Base-by-base conservation (phyloP, 2,329 filamentous ascomycete genomes). In the Dactylellina parvicollis region DNA sequence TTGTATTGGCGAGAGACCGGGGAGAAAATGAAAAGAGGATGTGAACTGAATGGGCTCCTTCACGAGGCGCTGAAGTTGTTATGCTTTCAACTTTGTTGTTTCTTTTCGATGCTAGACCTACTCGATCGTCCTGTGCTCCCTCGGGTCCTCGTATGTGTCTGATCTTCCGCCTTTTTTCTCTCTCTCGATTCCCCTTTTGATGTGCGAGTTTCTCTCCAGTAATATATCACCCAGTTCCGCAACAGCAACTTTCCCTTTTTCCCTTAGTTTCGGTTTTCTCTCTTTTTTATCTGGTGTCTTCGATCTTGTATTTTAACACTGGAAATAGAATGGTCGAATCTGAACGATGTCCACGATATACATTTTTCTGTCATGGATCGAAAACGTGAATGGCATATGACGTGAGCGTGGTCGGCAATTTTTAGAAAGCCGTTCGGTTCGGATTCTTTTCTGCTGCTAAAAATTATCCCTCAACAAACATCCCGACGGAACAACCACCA, bases 391-490 rank as follows among this genome's bases (percentile, higher is more conserved):
- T n/a, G 4, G 34, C 28, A 18, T 44, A 67, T 67, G 62, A 67
- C 62, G 62, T 66, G 36, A 52, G 44, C 42, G 40, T 59, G 20
- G 52, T 67, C 44, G 62, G 62, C 62, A 59, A 32, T 24, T 28
- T 18, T 57, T 7, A 9, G 34, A 57, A 28, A 8, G 7, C 20
- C 46, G 26, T 54, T 54, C 20, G 36, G 32, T 44, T 34, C 38
- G 34, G 30, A n/a, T n/a, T n/a, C n/a, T 52, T 60, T 50, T 16
- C 50, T 40, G 46, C 52, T 64, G 66, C 57, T 56, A 57, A 71
- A 71, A 72, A 65, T 72, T 72, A 72, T 72, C 67, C 52, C 67
- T 65, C 67, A 72, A 71, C 52, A 64, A 46, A 28, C 28, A 38
- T 44, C 34, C 55, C 64, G 46, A 62, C 49, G 32, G 36, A 46